Percentiles rank a stretch among this genome's conserved stretches.
Conservation (phyloP, 768 basidiomycete species). For the Amanita rubescens region DNA sequence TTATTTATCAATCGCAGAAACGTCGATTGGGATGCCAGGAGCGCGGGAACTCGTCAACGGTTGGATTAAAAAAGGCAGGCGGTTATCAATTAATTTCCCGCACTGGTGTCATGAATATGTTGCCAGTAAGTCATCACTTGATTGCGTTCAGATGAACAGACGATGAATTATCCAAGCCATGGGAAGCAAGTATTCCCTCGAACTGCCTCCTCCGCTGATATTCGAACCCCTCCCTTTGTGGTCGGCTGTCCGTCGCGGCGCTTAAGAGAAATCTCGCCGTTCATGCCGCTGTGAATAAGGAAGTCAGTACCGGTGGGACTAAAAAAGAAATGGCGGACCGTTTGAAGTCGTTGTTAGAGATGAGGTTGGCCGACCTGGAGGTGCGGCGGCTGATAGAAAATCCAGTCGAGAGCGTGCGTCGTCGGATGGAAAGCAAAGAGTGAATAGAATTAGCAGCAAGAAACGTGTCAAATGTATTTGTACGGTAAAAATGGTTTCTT, state of each 20-base stretch:
- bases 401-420: too few species aligned
- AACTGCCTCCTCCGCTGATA: slow-evolving; percentile 45
- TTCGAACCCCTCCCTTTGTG: slow-evolving; percentile 31
- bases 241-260: slow-evolving; percentile 36
- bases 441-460: background rate
- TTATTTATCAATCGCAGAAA: slow-evolving; percentile 47
- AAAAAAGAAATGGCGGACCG: slow-evolving; percentile 43
- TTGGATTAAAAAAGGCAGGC: background rate
- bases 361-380: slow-evolving; percentile 38
- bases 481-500: too few species aligned
- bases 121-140: slow-evolving; percentile 30
- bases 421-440: background rate
- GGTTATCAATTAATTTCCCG: slow-evolving; percentile 39
- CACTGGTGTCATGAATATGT: slow-evolving; percentile 45
- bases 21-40: slow-evolving; percentile 49
- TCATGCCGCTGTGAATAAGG: slow-evolving; percentile 41
- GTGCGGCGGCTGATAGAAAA: background rate
- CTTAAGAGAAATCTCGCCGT: slow-evolving; percentile 51
- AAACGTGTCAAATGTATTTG: slow-evolving; percentile 16
- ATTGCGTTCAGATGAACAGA: background rate
- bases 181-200: slow-evolving; percentile 37
- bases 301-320: slow-evolving; percentile 37
- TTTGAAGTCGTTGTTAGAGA: slow-evolving; percentile 37
- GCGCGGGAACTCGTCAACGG: slow-evolving; percentile 33
- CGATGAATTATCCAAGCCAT: slow-evolving; percentile 28